Evolutionary conservation across 2,329 filamentous ascomycete genomes (phyloP).

Genomic region (Penicillium sumatraense): DNA sequence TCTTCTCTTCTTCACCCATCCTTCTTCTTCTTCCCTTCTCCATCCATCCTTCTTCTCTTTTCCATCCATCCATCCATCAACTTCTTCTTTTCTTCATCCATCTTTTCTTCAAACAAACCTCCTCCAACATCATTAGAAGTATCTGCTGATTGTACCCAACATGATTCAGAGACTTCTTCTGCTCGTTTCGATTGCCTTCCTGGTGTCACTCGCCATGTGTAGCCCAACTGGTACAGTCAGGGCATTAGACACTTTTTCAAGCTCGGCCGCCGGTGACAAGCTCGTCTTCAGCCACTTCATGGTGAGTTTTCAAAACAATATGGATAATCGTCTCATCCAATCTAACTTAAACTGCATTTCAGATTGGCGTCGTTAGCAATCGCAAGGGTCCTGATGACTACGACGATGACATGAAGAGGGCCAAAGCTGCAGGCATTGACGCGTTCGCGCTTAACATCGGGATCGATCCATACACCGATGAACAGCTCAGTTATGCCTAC

Average conservation of each 20-base stretch:
- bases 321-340: no score
- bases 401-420: slow-evolving; percentile 54
- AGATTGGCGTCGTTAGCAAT: slow-evolving; percentile 53
- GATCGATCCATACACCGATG: slow-evolving; percentile 47
- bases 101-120: background rate
- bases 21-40: background rate
- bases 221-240: slow-evolving; percentile 13
- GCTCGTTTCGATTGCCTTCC: slow-evolving; percentile 21
- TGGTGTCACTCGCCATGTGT: slow-evolving; percentile 17
- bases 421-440: slow-evolving; percentile 51
- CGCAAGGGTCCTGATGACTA: slow-evolving; percentile 50
- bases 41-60: background rate
- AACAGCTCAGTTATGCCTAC: slow-evolving; percentile 56
- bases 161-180: slow-evolving; percentile 23
- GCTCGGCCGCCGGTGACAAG: slow-evolving; percentile 16
- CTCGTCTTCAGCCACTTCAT: slow-evolving; percentile 54
- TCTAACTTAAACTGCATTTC: background rate
- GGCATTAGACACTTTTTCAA: slow-evolving; percentile 1
- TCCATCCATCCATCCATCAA: no score
- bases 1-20: background rate
- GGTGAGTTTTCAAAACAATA: slow-evolving; percentile 28
- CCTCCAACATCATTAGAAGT: background rate
- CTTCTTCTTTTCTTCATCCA: background rate
- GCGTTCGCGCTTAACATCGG: slow-evolving; percentile 59
- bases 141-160: background rate